These are phyloP conservation scores for Ceratorhiza oryzae-sativae DNA, from an alignment of 1,284 basidiomycete genomes.

Conservation along the genomic window DNA sequence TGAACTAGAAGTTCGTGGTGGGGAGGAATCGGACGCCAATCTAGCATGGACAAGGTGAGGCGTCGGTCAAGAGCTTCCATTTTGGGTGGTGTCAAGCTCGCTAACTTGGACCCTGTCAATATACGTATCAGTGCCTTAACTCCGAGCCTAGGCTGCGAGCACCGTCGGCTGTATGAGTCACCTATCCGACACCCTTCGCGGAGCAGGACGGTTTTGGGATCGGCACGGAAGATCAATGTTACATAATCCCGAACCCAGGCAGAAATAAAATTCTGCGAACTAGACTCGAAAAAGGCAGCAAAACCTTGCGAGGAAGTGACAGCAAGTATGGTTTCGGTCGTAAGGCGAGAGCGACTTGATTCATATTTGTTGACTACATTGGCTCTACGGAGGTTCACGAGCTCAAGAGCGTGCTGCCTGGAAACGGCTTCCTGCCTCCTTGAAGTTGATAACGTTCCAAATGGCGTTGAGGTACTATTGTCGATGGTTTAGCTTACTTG, in stretches of 20 bases:
- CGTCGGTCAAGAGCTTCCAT: not conserved
- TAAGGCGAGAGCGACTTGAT: not conserved
- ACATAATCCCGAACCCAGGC: no score
- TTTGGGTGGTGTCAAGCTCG: not conserved
- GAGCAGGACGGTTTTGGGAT: no score
- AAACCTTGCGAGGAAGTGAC: not conserved
- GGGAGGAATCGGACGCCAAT: not conserved
- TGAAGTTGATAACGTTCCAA: constrained; percentile 93
- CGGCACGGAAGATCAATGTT: no score
- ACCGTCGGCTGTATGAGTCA: not conserved
- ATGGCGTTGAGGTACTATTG: constrained; percentile 84
- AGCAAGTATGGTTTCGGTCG: not conserved
- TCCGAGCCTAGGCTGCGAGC: not conserved
- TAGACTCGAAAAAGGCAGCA: not conserved
- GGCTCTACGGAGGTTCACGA: not conserved
- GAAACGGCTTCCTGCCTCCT: constrained; percentile 83
- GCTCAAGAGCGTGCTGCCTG: constrained; percentile 58
- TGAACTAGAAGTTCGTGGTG: not conserved
- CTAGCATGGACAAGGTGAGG: not conserved
- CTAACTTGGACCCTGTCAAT: not conserved
- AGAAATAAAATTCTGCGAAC: not conserved
- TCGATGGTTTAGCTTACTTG: no score
- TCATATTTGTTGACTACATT: constrained; percentile 15
- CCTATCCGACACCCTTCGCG: not conserved
- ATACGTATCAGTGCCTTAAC: not conserved